Evolutionary conservation across 805 yeast genomes (phyloP), one percentile per base, ranked within the genome.

Genomic region (Pichia exigua): DNA sequence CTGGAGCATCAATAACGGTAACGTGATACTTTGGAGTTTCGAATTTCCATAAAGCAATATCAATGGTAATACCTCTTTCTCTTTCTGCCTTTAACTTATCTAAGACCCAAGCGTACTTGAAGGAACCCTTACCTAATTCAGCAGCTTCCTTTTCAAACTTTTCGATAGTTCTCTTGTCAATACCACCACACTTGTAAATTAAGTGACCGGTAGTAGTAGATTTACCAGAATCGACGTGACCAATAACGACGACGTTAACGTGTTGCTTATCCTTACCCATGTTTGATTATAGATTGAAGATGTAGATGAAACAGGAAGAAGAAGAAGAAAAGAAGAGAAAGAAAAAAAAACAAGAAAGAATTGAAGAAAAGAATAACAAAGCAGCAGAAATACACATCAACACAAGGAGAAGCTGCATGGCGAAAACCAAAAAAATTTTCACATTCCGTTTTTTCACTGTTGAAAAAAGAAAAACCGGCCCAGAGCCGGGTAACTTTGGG

Each of bases 201-300:
- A 91, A 87, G 85, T 91, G 97, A 79, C 97, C 97, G 75, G 98
- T 91, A 78, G 97, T 92, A 73, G 98, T 91, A 62, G 97, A 92
- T 82, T 87, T 87, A 80, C 92, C 92, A 70, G 97, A 91, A 81
- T 92, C 98, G 97, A 94, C 98, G 96, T 92, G 98, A 79, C 98
- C 99, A 78, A 92, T 92, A 75, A 94, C 98, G 78, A 94, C 99
- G 81, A 92, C 95, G 96, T 92, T 92, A 82, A 92, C 87, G 87
- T 92, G 98, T 78, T 81, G 71, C 86, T 92, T 91, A 72, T 83
- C 96, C 79, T 89, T 89, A 84, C 96, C 96, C 95, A 54, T 54
- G 20, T 17, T 35, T 35, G 11, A 32, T n/a, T 35, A 35, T 35
- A 35, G 39, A 35, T 4, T 35, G 18, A 35, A 17, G 20, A n/a